A percentile compares a stretch with the other conserved stretches of the same genome.
Evolutionary conservation across 176 grass and related monocot genomes (phyloP).

Genomic region (Metroxylon sagu): DNA sequence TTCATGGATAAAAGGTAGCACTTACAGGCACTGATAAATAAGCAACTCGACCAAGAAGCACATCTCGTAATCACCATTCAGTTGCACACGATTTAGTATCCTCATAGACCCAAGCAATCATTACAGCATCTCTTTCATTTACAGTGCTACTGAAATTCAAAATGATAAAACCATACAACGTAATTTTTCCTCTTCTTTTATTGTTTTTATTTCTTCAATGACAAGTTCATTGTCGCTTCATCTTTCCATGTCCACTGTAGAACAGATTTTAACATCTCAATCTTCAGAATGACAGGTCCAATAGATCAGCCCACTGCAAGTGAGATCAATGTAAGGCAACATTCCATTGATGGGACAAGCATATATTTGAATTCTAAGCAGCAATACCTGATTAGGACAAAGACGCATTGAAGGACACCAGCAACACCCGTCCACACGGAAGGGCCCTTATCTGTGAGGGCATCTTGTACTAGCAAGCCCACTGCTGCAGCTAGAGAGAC

Average conservation of each 20-base stretch:
- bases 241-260: slow-evolving; percentile 6
- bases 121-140: no score
- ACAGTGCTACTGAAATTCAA: no score
- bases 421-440: slow-evolving; percentile 70
- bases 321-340: slow-evolving; percentile 2
- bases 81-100: no score
- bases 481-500: slow-evolving; percentile 62
- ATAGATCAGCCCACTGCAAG: slow-evolving; percentile 68
- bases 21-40: no score
- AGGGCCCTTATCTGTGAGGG: slow-evolving; percentile 57
- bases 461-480: slow-evolving; percentile 60
- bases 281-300: slow-evolving; percentile 77
- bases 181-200: no score
- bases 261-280: slow-evolving; percentile 16
- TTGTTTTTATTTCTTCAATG: no score
- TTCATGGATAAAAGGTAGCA: no score
- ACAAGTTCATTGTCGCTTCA: not conserved
- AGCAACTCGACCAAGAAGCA: no score
- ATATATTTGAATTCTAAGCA: not conserved
- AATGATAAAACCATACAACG: no score
- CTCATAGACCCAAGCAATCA: no score
- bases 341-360: not conserved
- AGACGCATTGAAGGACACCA: slow-evolving; percentile 58
- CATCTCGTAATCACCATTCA: no score
- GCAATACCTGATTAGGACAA: slow-evolving; percentile 70